A percentile compares a stretch with the other conserved stretches of the same genome.
Conservation (phyloP, 192 early-diverging fungal genomes). For the Endogone sp. region DNA sequence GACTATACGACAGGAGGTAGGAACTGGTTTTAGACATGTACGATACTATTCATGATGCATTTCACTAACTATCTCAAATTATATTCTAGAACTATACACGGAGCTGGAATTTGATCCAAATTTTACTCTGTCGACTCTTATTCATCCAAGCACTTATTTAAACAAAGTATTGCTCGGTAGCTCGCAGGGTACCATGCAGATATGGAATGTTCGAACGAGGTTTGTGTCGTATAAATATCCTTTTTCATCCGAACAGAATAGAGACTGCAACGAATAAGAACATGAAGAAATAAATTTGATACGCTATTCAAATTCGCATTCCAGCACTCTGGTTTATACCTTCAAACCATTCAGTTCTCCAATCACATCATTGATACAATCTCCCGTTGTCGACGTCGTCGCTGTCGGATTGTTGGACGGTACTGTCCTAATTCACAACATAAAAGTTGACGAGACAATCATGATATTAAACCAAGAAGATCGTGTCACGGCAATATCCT, state of each 20-base stretch:
- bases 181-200: conserved; percentile 81
- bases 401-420: conserved; percentile 92
- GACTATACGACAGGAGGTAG: conserved; percentile 66
- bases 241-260: too few relatives aligned
- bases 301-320: not conserved
- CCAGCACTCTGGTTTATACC: conserved; percentile 73
- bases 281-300: not conserved
- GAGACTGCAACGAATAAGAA: too few relatives aligned
- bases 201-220: conserved; percentile 89
- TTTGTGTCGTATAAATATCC: too few relatives aligned
- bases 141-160: conserved; percentile 96
- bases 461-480: conserved; percentile 80
- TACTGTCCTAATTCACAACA: conserved; percentile 78
- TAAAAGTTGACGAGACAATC: conserved; percentile 74
- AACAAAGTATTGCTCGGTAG: conserved; percentile 93
- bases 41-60: not conserved
- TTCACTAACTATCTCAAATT: not conserved
- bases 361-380: conserved; percentile 76
- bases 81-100: conserved; percentile 56
- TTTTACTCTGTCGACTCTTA: conserved; percentile 68
- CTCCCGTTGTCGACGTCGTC: conserved; percentile 91
- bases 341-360: conserved; percentile 72
- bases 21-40: not conserved
- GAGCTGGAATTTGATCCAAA: conserved; percentile 69
- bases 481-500: conserved; percentile 85